These are phyloP conservation scores for Uromyces viciae-fabae DNA, from an alignment of 1,284 basidiomycete genomes.

Conservation along the genomic window DNA sequence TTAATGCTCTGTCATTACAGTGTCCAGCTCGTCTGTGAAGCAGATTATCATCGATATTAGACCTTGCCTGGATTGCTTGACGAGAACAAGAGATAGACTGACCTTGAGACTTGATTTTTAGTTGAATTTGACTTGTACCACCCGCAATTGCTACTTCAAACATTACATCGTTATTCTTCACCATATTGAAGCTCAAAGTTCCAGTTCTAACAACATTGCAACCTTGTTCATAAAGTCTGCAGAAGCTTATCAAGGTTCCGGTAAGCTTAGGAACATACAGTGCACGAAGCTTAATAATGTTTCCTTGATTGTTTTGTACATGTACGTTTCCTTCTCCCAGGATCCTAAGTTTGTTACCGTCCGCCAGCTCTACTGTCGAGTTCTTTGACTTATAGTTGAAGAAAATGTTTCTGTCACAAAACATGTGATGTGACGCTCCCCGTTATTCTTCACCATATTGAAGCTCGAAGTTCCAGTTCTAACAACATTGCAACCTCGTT, in stretches of 20 bases:
- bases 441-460: background rate
- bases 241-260: background rate
- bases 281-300: background rate
- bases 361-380: too few species aligned
- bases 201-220: background rate
- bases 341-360: too few species aligned
- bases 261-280: background rate
- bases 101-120: background rate
- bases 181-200: background rate
- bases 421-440: too few species aligned
- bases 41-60: background rate
- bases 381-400: too few species aligned
- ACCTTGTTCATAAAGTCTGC: background rate
- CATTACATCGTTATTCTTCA: background rate
- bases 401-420: too few species aligned
- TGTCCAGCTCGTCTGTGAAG: constrained; percentile 8
- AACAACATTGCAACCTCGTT: background rate
- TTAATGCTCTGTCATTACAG: background rate
- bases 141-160: background rate
- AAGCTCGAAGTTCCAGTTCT: background rate
- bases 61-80: background rate
- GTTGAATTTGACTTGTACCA: background rate
- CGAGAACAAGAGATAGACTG: background rate
- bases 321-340: too few species aligned
- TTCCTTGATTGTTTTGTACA: too few species aligned